These are phyloP conservation scores for Ramularia endophylla DNA, from an alignment of 2,329 filamentous ascomycete species.

Conservation along the genomic window DNA sequence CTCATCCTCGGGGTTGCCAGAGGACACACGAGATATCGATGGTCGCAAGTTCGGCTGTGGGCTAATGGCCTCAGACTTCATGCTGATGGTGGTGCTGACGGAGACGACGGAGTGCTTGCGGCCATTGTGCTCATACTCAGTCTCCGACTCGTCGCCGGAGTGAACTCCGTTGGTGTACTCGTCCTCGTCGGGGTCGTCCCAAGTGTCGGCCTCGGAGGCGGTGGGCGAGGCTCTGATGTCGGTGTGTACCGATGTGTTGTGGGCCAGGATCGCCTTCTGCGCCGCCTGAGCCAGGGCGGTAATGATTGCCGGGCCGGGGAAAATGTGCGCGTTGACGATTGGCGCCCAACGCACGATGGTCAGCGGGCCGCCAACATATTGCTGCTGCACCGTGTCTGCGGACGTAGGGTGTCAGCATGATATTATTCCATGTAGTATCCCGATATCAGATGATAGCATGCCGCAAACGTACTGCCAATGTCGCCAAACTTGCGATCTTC, in stretches of 20 bases:
- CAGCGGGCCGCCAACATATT: slow-evolving; percentile 47
- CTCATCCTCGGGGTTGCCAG: slow-evolving; percentile 28
- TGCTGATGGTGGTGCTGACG: slow-evolving; percentile 69
- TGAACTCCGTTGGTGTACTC: slow-evolving; percentile 13
- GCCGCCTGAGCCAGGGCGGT: slow-evolving; percentile 46
- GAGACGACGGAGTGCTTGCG: slow-evolving; percentile 77
- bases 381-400: slow-evolving; percentile 49
- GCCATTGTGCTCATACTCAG: slow-evolving; percentile 39
- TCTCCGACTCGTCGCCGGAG: slow-evolving; percentile 35
- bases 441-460: background rate
- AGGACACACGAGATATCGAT: slow-evolving; percentile 30
- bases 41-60: slow-evolving; percentile 36
- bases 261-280: slow-evolving; percentile 40
- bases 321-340: slow-evolving; percentile 48
- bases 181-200: slow-evolving; percentile 35
- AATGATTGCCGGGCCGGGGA: slow-evolving; percentile 48
- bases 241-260: slow-evolving; percentile 47
- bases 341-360: slow-evolving; percentile 49
- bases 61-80: slow-evolving; percentile 63
- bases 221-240: slow-evolving; percentile 42
- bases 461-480: slow-evolving; percentile 45
- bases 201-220: slow-evolving; percentile 40
- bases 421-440: background rate
- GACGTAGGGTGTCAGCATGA: background rate
- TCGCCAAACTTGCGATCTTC: slow-evolving; percentile 53